Percentiles rank a stretch among this genome's conserved stretches.
phyloP scores from a whole-genome alignment of 345 rosid species.

The Abelmoschus esculentus region DNA sequence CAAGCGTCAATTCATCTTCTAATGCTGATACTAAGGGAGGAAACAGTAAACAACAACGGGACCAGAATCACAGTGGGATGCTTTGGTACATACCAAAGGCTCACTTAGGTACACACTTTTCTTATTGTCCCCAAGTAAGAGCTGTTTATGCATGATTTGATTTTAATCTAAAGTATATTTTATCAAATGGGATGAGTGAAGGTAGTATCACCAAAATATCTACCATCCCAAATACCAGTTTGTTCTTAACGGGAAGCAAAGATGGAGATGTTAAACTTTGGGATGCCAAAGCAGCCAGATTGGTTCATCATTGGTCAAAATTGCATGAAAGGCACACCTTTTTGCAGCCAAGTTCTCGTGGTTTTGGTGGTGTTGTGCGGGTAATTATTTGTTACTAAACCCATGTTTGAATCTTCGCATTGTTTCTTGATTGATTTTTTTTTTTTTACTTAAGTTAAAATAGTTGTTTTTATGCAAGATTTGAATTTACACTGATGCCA shows the following conservation, averaged over 20 bases:
- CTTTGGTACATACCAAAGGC: constrained; percentile 97
- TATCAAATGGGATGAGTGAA: constrained; percentile 19
- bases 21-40: constrained; percentile 25
- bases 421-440: neutral
- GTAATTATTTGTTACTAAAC: constrained; percentile 28
- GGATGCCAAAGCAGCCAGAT: constrained; percentile 79
- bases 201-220: constrained; percentile 85
- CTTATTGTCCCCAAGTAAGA: neutral
- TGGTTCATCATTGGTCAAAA: constrained; percentile 82
- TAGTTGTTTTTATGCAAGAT: neutral
- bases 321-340: constrained; percentile 85
- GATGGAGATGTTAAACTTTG: constrained; percentile 97
- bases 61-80: constrained; percentile 70
- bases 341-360: constrained; percentile 71
- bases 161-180: constrained; percentile 11
- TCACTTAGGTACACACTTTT: constrained; percentile 55
- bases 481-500: neutral
- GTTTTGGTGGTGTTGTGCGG: constrained; percentile 82
- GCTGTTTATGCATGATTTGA: neutral
- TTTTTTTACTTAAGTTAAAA: neutral
- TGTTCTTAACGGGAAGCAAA: constrained; percentile 92
- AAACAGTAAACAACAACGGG: constrained; percentile 27
- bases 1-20: constrained; percentile 25
- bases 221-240: constrained; percentile 67
- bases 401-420: neutral